Percentiles rank a stretch among this genome's conserved stretches.
phyloP scores from a whole-genome alignment of 352 stramenopile genomes.

The Globisporangium lucens region DNA sequence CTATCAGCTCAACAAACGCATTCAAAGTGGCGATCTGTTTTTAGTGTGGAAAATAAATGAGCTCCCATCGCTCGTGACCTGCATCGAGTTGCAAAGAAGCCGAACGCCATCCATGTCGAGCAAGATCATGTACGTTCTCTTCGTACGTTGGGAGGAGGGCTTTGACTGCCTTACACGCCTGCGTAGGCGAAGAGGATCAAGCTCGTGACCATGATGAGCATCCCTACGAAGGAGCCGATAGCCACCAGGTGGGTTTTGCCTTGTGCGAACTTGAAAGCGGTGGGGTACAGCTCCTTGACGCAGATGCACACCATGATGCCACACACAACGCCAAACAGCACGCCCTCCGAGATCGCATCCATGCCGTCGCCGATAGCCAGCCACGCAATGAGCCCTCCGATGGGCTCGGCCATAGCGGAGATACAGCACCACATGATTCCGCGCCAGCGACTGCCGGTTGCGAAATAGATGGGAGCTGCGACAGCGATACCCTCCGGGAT shows the following conservation, averaged over 20 bases:
- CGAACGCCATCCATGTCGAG: too few species aligned
- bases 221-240: constrained; percentile 73
- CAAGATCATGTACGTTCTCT: too few species aligned
- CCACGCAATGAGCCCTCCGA: constrained; percentile 89
- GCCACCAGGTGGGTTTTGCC: constrained; percentile 84
- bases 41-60: too few species aligned
- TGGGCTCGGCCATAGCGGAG: constrained; percentile 83
- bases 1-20: too few species aligned
- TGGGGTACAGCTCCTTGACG: constrained; percentile 91
- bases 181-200: constrained; percentile 88
- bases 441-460: constrained; percentile 91
- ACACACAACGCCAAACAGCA: constrained; percentile 91
- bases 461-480: constrained; percentile 96
- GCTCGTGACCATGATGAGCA: constrained; percentile 85
- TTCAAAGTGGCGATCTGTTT: too few species aligned
- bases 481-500: constrained; percentile 96
- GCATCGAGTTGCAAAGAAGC: too few species aligned
- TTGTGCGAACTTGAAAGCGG: constrained; percentile 88
- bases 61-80: too few species aligned
- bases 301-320: constrained; percentile 94
- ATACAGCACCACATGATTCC: constrained; percentile 93
- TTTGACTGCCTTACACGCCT: constrained; percentile 37
- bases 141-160: too few species aligned
- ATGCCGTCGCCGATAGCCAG: constrained; percentile 74
- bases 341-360: constrained; percentile 61